A percentile compares a stretch with the other conserved stretches of the same genome.
Evolutionary conservation across 2,329 filamentous ascomycete genomes (phyloP).

Genomic region (Blastomyces silverae): DNA sequence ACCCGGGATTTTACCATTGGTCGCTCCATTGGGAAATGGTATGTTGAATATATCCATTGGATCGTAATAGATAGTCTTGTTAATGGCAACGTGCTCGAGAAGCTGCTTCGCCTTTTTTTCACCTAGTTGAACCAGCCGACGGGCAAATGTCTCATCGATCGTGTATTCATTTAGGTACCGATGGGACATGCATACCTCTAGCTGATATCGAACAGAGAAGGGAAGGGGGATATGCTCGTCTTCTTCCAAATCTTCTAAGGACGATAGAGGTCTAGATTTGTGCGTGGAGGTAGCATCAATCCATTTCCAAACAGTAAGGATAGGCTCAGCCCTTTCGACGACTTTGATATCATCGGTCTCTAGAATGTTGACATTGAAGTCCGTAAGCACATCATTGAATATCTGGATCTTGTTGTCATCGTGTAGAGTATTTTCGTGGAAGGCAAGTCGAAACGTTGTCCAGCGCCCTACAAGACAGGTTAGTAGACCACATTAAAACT

Average conservation of each 20-base stretch:
- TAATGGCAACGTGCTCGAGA: constrained; percentile 66
- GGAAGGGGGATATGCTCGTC: constrained; percentile 44
- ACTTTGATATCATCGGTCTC: constrained; percentile 39
- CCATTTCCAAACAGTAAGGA: constrained; percentile 34
- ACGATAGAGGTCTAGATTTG: constrained; percentile 29
- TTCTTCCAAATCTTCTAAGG: constrained; percentile 32
- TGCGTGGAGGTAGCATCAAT: constrained; percentile 33
- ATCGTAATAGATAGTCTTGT: constrained; percentile 56
- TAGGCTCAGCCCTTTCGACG: constrained; percentile 16
- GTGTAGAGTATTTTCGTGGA: constrained; percentile 31
- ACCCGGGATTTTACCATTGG: constrained; percentile 52
- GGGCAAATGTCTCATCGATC: constrained; percentile 61
- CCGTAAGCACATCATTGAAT: constrained; percentile 53
- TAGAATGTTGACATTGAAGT: constrained; percentile 63
- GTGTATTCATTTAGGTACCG: constrained; percentile 69
- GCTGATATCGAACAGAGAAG: constrained; percentile 75
- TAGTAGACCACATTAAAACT: constrained; percentile 2
- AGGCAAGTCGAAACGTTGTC: constrained; percentile 53
- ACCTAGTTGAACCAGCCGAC: constrained; percentile 50
- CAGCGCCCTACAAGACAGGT: constrained; percentile 47
- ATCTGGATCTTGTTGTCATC: constrained; percentile 34
- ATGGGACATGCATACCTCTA: constrained; percentile 87
- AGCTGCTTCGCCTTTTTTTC: constrained; percentile 54
- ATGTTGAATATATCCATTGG: constrained; percentile 66
- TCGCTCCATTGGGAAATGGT: constrained; percentile 40